phyloP scores from a whole-genome alignment of 148 eudicot genomes.

The Camellia lanceoleosa region DNA sequence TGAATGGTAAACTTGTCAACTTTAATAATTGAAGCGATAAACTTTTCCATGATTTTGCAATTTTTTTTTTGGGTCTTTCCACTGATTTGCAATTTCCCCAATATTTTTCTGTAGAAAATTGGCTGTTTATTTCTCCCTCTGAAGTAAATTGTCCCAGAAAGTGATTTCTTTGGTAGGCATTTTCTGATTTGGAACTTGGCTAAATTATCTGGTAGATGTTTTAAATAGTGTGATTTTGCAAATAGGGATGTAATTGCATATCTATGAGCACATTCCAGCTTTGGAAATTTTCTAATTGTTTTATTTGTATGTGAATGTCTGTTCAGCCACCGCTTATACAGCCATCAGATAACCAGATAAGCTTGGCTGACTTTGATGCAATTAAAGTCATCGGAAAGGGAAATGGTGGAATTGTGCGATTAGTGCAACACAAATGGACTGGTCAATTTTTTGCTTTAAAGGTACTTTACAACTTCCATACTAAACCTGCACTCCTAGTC shows the following conservation, averaged over 20 bases:
- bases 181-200: background rate
- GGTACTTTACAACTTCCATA: conserved; percentile 37
- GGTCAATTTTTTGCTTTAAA: conserved; percentile 95
- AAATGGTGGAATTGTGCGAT: conserved; percentile 83
- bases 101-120: too few relatives aligned
- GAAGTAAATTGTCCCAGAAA: too few relatives aligned
- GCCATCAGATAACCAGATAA: conserved; percentile 86
- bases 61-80: too few relatives aligned
- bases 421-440: conserved; percentile 99
- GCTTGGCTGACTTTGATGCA: conserved; percentile 91
- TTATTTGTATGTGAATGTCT: conserved; percentile 9
- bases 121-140: background rate
- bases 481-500: background rate
- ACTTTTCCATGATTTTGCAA: too few relatives aligned
- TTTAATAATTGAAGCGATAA: too few relatives aligned
- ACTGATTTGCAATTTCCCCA: too few relatives aligned
- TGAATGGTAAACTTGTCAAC: too few relatives aligned
- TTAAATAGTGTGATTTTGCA: background rate
- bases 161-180: background rate
- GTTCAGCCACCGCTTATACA: conserved; percentile 81
- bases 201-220: background rate
- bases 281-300: background rate
- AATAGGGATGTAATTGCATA: too few relatives aligned
- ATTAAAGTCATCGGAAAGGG: conserved; percentile 92
- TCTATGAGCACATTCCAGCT: background rate